Evolutionary conservation across 2,329 filamentous ascomycete species (phyloP).

Genomic region (Seiridium unicorne): DNA sequence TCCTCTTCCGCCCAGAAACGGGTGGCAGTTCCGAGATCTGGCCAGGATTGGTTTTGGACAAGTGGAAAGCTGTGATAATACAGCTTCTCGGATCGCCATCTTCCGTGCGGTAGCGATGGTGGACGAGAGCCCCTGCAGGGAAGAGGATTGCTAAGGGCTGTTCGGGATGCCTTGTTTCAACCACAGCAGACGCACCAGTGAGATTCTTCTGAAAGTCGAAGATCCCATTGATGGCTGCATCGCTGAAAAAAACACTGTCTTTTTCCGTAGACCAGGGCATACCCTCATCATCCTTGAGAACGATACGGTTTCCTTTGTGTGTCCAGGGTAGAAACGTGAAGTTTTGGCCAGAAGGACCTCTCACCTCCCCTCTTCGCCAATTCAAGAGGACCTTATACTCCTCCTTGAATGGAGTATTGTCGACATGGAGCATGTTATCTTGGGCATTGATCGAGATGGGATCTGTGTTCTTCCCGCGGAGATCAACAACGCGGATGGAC

Average conservation of each 20-base stretch:
- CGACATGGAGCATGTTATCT: constrained; percentile 4
- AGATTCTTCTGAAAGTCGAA: background rate
- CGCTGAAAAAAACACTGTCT: background rate
- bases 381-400: background rate
- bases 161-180: background rate
- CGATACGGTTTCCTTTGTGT: background rate
- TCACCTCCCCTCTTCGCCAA: background rate
- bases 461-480: background rate
- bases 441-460: constrained; percentile 3
- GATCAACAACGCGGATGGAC: background rate
- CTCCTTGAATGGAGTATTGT: background rate
- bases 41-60: background rate
- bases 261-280: background rate
- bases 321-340: background rate
- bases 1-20: too few species aligned
- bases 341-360: background rate
- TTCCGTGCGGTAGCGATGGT: background rate
- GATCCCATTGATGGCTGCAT: background rate
- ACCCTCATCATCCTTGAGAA: background rate
- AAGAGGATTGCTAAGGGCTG: background rate
- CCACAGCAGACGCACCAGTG: background rate
- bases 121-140: background rate
- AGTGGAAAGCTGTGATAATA: background rate
- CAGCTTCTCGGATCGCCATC: background rate
- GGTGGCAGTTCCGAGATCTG: too few species aligned